A percentile compares a stretch with the other conserved stretches of the same genome.
These are phyloP conservation scores for Verticillium zaregamsianum DNA, from an alignment of 2,329 filamentous ascomycete genomes.

Conservation along the genomic window DNA sequence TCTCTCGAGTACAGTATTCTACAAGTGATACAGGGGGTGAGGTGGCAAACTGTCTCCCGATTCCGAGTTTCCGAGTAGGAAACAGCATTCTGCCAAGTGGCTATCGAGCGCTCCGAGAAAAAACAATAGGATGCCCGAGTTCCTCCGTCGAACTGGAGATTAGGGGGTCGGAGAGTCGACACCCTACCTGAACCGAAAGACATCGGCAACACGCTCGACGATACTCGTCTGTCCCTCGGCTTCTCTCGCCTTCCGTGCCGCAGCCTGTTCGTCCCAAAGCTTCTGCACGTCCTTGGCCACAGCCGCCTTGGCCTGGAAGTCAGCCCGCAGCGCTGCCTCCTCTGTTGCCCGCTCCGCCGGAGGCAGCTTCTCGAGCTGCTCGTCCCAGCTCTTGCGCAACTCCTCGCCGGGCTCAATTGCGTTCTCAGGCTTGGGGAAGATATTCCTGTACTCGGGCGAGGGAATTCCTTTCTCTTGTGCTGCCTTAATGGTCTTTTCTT, in stretches of 20 bases:
- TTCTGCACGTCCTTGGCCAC: constrained; percentile 52
- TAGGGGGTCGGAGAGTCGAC: not conserved
- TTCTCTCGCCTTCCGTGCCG: constrained; percentile 50
- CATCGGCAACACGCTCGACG: constrained; percentile 32
- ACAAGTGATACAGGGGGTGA: not conserved
- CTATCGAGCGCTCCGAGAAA: too few species aligned
- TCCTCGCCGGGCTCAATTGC: constrained; percentile 33
- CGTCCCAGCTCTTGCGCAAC: constrained; percentile 46
- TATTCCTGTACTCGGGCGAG: constrained; percentile 54
- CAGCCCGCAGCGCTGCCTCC: constrained; percentile 59
- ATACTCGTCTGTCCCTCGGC: constrained; percentile 48
- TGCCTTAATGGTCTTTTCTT: constrained; percentile 70
- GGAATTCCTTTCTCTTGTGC: constrained; percentile 60
- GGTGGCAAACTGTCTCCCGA: not conserved
- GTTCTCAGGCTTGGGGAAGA: constrained; percentile 35
- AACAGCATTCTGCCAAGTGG: not conserved
- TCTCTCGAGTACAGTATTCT: not conserved
- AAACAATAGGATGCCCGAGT: too few species aligned
- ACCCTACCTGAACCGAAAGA: constrained; percentile 1
- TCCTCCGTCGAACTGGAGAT: too few species aligned
- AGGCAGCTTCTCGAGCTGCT: constrained; percentile 53
- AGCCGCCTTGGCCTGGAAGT: constrained; percentile 56
- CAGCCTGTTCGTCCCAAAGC: constrained; percentile 52
- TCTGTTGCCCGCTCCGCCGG: constrained; percentile 58
- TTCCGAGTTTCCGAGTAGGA: not conserved